A percentile compares a stretch with the other conserved stretches of the same genome.
Evolutionary conservation across 176 grass and related monocot species (phyloP).

Genomic region (Tuctoria greenei): DNA sequence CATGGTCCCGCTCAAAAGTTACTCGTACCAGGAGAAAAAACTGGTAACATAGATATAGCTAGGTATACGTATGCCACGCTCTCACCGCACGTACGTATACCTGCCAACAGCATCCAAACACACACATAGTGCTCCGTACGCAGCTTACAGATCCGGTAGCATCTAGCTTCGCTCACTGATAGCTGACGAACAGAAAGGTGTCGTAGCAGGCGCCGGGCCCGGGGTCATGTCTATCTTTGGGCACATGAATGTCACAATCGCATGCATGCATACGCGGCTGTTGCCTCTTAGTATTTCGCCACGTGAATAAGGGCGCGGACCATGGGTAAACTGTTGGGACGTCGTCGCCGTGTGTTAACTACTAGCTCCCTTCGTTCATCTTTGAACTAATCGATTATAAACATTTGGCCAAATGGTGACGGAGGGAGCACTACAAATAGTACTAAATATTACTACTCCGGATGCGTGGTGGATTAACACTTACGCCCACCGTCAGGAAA

Average conservation of each 20-base stretch:
- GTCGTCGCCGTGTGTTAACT: neutral
- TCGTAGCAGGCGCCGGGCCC: neutral
- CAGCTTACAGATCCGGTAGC: slow-evolving; percentile 18
- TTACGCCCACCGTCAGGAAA: too few species aligned
- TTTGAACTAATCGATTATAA: too few species aligned
- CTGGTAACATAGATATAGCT: too few species aligned
- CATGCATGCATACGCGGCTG: slow-evolving; percentile 8
- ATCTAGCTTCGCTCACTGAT: slow-evolving; percentile 28
- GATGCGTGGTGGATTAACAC: too few species aligned
- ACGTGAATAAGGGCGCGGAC: slow-evolving; percentile 53
- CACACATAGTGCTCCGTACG: neutral
- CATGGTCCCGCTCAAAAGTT: neutral
- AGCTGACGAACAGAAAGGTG: slow-evolving; percentile 30
- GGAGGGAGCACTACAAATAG: too few species aligned
- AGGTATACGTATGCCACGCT: too few species aligned
- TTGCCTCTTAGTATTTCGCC: slow-evolving; percentile 36
- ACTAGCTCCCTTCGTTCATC: too few species aligned
- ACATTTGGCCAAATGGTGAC: too few species aligned
- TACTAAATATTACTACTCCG: too few species aligned
- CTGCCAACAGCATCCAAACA: too few species aligned
- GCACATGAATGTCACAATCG: neutral
- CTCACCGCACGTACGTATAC: too few species aligned
- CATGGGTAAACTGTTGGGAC: slow-evolving; percentile 35
- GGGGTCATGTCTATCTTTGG: neutral
- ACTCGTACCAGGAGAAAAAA: neutral